Evolutionary conservation across 805 yeast species (phyloP).

Genomic region (Brettanomyces custersianus): DNA sequence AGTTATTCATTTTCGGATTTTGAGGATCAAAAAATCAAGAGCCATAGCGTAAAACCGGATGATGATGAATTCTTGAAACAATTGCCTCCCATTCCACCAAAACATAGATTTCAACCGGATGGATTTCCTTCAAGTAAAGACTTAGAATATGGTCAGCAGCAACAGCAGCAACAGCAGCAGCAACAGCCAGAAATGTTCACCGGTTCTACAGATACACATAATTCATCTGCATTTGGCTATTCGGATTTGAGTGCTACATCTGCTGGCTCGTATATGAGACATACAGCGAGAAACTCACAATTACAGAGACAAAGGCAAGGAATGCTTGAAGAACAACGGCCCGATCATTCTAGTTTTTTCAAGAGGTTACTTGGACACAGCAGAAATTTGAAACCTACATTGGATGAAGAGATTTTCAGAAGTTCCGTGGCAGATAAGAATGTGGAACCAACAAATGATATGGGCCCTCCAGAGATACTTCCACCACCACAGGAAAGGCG

Average conservation of each 20-base stretch:
- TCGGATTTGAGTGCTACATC: constrained; percentile 84
- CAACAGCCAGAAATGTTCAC: constrained; percentile 23
- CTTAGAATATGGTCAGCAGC: not conserved
- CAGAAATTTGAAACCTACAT: constrained; percentile 21
- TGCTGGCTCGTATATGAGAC: constrained; percentile 78
- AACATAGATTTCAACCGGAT: constrained; percentile 15
- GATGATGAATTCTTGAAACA: constrained; percentile 3
- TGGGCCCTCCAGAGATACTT: constrained; percentile 18
- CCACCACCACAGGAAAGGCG: constrained; percentile 13
- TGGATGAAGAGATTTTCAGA: constrained; percentile 26
- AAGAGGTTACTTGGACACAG: constrained; percentile 30
- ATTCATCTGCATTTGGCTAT: constrained; percentile 38
- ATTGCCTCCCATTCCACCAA: constrained; percentile 31
- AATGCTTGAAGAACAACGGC: constrained; percentile 29
- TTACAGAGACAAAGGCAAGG: not conserved
- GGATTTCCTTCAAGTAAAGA: not conserved
- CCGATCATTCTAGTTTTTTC: constrained; percentile 36
- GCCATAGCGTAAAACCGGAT: constrained; percentile 5
- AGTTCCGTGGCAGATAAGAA: constrained; percentile 8
- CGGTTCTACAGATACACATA: constrained; percentile 25
- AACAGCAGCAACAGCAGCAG: constrained; percentile 18
- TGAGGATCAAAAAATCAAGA: constrained; percentile 6
- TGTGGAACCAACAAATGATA: not conserved
- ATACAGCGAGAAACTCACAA: constrained; percentile 32
- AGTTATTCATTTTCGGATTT: constrained; percentile 5